phyloP scores from a whole-genome alignment of 1,284 basidiomycete genomes.

The Crepidotus sp. region DNA sequence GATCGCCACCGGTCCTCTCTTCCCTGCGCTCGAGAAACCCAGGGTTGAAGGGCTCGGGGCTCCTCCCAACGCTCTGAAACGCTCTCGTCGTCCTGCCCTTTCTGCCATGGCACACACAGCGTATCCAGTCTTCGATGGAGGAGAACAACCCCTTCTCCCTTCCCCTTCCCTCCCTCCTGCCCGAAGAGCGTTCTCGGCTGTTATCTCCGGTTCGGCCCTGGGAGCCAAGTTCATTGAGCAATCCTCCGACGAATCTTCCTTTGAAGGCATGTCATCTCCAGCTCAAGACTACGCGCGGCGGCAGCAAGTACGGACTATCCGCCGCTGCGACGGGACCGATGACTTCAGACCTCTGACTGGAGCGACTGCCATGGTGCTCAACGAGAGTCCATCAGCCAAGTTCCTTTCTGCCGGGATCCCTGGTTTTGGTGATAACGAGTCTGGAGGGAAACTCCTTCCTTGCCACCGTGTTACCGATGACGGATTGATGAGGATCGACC shows the following conservation, averaged over 20 bases:
- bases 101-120: slow-evolving; percentile 45
- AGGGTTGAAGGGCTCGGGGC: slow-evolving; percentile 50
- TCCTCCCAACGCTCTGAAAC: slow-evolving; percentile 46
- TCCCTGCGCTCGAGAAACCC: slow-evolving; percentile 45
- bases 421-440: slow-evolving; percentile 89
- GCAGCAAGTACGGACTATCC: slow-evolving; percentile 63
- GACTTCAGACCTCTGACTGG: slow-evolving; percentile 65
- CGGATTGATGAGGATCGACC: slow-evolving; percentile 86
- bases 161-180: slow-evolving; percentile 30
- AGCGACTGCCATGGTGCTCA: slow-evolving; percentile 41
- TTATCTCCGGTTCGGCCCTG: slow-evolving; percentile 43
- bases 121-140: slow-evolving; percentile 24
- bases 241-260: slow-evolving; percentile 51
- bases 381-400: slow-evolving; percentile 49
- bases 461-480: slow-evolving; percentile 93
- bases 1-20: slow-evolving; percentile 36
- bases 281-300: slow-evolving; percentile 69
- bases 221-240: slow-evolving; percentile 19
- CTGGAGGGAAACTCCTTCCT: slow-evolving; percentile 86
- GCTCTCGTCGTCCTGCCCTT: slow-evolving; percentile 53
- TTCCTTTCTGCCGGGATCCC: slow-evolving; percentile 51
- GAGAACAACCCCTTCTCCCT: slow-evolving; percentile 11
- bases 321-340: slow-evolving; percentile 70
- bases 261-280: slow-evolving; percentile 59
- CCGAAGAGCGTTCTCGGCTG: slow-evolving; percentile 68